Base-by-base conservation (phyloP, 768 basidiomycete species). In the Lepiota brunneoincarnata region DNA sequence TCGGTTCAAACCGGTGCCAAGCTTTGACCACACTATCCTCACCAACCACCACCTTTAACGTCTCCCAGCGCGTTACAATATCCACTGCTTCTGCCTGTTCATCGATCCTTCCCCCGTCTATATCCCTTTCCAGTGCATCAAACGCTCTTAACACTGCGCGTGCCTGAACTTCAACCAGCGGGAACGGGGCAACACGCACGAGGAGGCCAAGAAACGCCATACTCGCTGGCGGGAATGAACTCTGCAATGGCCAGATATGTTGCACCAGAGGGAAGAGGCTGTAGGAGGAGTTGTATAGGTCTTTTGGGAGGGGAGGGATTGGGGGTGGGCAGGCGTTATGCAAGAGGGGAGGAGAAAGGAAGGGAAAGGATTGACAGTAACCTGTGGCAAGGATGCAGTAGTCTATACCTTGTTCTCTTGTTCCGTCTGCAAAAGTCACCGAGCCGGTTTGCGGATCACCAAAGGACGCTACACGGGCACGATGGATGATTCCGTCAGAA, bases 91-190 rank as follows among this genome's bases (percentile, higher is more conserved):
- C 87, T 4, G 45, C 28, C 67, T 61, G 18, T 43, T 46, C 26
- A 24, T 51, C 42, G n/a, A 51, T 51, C 14, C 43, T 28, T 15
- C 52, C 37, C 17, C 14, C 21, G 20, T 39, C 37, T 6, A 45
- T 35, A 4, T 37, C 44, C n/a, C 74, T 66, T 21, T 65, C 64
- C 1, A 81, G 83, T 48, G 82, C 60, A 12, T 71, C 71, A 55
- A 89, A 87, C 0, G 77, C 80, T 20, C 74, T 73, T 18, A 84
- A 65, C 6, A 82, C 75, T 2, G 83, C 86, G 0, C 78, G 80
- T 0, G 86, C 86, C 68, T 96, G 94, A 0, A 81, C 82, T 67
- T 97, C 91, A 44, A 86, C 74, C 0, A 93, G 63, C 1, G 91
- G 92, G 55, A 95, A 79, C 2, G 93, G 93, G 0, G 77, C 77